Evolutionary conservation across 768 basidiomycete species (phyloP).

Genomic region (Podaxis sp.): DNA sequence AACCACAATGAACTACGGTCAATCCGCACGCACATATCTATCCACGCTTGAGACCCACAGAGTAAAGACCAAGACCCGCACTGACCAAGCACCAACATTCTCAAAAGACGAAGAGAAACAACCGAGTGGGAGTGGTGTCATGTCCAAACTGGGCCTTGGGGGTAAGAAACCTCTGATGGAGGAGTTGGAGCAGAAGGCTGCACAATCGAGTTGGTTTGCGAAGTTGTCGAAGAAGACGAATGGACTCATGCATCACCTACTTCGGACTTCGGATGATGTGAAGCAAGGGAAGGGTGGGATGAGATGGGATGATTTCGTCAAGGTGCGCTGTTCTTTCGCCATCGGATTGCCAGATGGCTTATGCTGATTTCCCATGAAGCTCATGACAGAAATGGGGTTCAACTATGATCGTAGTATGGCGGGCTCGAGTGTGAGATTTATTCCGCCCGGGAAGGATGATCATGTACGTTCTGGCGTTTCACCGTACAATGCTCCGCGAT

Average conservation of each 20-base stretch:
- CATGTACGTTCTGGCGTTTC: conserved; percentile 27
- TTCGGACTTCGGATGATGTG: conserved; percentile 56
- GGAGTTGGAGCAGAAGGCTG: conserved; percentile 38
- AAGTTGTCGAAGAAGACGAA: conserved; percentile 60
- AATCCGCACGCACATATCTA: conserved; percentile 72
- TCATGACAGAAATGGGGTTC: conserved; percentile 82
- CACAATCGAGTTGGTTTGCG: conserved; percentile 55
- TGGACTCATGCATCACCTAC: conserved; percentile 61
- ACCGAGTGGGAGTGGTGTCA: conserved; percentile 38
- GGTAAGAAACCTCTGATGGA: conserved; percentile 30
- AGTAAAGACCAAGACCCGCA: conserved; percentile 70
- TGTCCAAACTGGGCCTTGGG: conserved; percentile 45
- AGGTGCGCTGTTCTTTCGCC: conserved; percentile 38
- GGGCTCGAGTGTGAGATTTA: conserved; percentile 81
- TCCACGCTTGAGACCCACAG: conserved; percentile 50
- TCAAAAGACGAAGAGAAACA: conserved; percentile 41
- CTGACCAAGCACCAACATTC: conserved; percentile 54
- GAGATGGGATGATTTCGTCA: conserved; percentile 81
- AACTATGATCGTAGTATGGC: conserved; percentile 71
- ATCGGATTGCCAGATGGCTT: not conserved
- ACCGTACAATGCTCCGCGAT: not conserved
- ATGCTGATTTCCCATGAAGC: conserved; percentile 33
- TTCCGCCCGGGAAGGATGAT: conserved; percentile 59
- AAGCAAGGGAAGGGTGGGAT: conserved; percentile 55
- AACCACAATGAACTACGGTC: conserved; percentile 48